Base-by-base conservation (phyloP, 108 stramenopile species). In the Conticribra weissflogii region DNA sequence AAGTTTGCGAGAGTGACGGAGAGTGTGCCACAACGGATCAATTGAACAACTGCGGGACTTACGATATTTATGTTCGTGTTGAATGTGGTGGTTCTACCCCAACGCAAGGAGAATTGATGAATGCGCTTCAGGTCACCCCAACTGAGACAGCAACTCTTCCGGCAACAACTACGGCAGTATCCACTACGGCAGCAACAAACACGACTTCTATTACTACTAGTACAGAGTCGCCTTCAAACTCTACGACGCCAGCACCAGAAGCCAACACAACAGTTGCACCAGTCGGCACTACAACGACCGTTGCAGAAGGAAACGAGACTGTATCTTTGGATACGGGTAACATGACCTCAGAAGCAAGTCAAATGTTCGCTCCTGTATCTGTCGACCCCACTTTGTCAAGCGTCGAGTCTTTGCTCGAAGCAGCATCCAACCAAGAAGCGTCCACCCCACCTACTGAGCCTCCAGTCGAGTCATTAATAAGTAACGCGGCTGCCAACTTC, bases 41-140 rank as follows among this genome's bases (percentile, higher is more conserved):
- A 22, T 54, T 79, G 28, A 63, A 79, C 54, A 79, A 79, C 29
- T 79, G 78, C 49, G 71, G 66, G 15, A 79, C 78, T 0, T 72
- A 52, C 52, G 78, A 79, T 41, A 32, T 79, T 34, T 79, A 79
- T 34, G 66, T 63, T 44, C 51, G 78, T 56, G 71, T 79, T 41
- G 61, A 67, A 30, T 79, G 78, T 25, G 66, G 53, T 24, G 66
- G 47, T 12, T 53, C 47, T 18, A 72, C 46, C 1, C 66, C 66
- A 22, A 50, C 71, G 28, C 78, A 79, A 31, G 78, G 71, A 28
- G 31, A 72, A 25, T 49, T 72, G 34, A 79, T 79, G 71, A 63
- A 31, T 8, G 55, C 46, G 53, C 46, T 44, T 44, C 3, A 19
- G n/a, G 58, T 59, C 8, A 59, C 59, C 23, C 52, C 46, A 0